Evolutionary conservation across 352 stramenopile species (phyloP), one percentile per base, ranked within the genome.

Genomic region (Phytophthora parvispora): DNA sequence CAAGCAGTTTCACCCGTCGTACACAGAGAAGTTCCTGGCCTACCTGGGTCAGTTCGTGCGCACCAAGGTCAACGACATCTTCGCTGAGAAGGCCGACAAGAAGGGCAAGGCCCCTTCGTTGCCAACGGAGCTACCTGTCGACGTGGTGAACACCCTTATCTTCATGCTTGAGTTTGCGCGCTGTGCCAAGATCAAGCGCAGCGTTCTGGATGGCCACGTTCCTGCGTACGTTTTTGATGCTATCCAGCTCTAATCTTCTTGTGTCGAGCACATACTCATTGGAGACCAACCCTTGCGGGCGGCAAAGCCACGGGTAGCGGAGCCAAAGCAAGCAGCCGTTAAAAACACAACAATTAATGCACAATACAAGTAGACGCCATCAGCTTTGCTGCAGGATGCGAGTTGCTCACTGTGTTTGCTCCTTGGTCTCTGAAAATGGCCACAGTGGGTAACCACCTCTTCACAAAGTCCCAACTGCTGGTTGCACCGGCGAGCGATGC

Each of bases 1-100:
- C 57, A 98, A 97, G 75, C 96, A 99, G 76, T 98, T 99, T 73
- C 95, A 99, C 74, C 92, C 93, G 56, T 97, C 91, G 25, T 98
- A 98, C 78, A 95, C 90, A n/a, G 85, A 97, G 59, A 93, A 95
- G 55, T 97, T 98, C 57, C 78, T 99, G 16, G 84, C 89, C 22
- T 98, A 98, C 61, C 68, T 98, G 62, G 93, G 94, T 7, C 96
- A 99, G 77, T 98, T 94, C 67, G 91, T 98, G 47, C 91, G 93
- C 29, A 87, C 94, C 12, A 97, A 93, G 66, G 86, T 95, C 32
- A 95, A 94, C 53, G 90, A 96, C 50, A 84, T 93, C 65, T 92
- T 94, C 29, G 62, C 81, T 9, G 75, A 85, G 27, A 80, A 77
- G 47, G 47, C 31, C 27, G 83, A 92, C 22, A 84, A 91, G 52